Evolutionary conservation across 2,329 filamentous ascomycete genomes (phyloP).

Genomic region (Colletotrichum tabaci): DNA sequence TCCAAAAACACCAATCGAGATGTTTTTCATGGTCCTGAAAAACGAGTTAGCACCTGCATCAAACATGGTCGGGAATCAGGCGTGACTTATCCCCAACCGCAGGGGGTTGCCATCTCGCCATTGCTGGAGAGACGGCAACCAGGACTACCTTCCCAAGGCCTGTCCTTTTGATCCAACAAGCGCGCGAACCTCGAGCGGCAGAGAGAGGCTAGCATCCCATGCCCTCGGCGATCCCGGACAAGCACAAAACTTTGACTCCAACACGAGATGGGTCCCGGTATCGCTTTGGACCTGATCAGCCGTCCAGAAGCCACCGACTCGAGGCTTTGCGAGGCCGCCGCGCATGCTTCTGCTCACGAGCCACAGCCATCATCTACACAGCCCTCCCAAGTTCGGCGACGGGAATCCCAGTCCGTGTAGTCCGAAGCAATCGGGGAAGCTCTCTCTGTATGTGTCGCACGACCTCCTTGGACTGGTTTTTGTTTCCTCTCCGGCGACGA

Average conservation of each 20-base stretch:
- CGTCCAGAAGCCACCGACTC: neutral
- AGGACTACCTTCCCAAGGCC: constrained; percentile 59
- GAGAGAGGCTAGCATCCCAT: constrained; percentile 2
- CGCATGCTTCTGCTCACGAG: constrained; percentile 25
- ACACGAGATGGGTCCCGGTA: constrained; percentile 88
- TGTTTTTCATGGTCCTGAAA: constrained; percentile 6
- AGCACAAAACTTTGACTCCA: constrained; percentile 95
- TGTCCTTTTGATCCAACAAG: constrained; percentile 50
- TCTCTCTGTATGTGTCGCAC: constrained; percentile 87
- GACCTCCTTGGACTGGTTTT: constrained; percentile 95
- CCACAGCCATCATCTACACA: constrained; percentile 46
- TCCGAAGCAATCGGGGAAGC: constrained; percentile 50
- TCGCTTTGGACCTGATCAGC: constrained; percentile 46
- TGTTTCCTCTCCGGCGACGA: constrained; percentile 80
- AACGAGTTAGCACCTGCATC: constrained; percentile 46
- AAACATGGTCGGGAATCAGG: constrained; percentile 13
- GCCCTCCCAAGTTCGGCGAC: constrained; percentile 49
- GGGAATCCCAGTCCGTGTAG: constrained; percentile 40
- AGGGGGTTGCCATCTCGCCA: constrained; percentile 65
- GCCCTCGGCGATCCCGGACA: constrained; percentile 72
- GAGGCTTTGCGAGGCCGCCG: constrained; percentile 13
- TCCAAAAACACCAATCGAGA: constrained; percentile 2
- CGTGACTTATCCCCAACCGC: constrained; percentile 65
- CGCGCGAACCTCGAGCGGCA: neutral
- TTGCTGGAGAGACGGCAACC: constrained; percentile 67